These are phyloP conservation scores for Stagonosporopsis tanaceti DNA, from an alignment of 2,329 filamentous ascomycete species.

Conservation along the genomic window DNA sequence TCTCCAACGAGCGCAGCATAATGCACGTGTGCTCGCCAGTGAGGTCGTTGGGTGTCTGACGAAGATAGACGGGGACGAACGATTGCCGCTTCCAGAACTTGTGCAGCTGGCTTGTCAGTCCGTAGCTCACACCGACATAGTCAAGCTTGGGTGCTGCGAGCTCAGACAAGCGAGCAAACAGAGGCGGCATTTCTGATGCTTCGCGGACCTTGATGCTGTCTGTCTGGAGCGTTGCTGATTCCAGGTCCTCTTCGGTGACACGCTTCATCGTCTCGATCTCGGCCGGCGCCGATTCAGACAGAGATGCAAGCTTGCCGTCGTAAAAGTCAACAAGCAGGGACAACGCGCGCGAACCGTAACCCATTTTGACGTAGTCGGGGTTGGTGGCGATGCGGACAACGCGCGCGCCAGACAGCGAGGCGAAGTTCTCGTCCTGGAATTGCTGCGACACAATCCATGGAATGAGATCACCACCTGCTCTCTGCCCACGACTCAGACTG, in stretches of 20 bases:
- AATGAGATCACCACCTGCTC: slow-evolving; percentile 91
- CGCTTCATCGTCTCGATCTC: slow-evolving; percentile 71
- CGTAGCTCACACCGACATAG: slow-evolving; percentile 95
- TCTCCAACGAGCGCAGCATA: slow-evolving; percentile 83
- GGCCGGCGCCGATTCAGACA: slow-evolving; percentile 74
- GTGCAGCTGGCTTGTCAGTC: slow-evolving; percentile 84
- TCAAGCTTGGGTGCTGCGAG: slow-evolving; percentile 81
- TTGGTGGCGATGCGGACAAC: slow-evolving; percentile 96
- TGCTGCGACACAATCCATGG: slow-evolving; percentile 98
- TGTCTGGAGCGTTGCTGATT: slow-evolving; percentile 76
- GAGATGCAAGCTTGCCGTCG: slow-evolving; percentile 85
- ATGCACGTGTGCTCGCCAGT: slow-evolving; percentile 98
- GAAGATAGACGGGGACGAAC: slow-evolving; percentile 90
- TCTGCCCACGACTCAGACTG: slow-evolving; percentile 85
- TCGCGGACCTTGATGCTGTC: slow-evolving; percentile 92
- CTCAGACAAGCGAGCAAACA: slow-evolving; percentile 89
- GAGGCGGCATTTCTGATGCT: slow-evolving; percentile 87
- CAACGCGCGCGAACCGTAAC: slow-evolving; percentile 89
- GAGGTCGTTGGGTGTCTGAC: slow-evolving; percentile 94
- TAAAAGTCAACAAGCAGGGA: slow-evolving; percentile 91
- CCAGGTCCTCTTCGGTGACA: slow-evolving; percentile 82
- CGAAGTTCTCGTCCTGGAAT: slow-evolving; percentile 97
- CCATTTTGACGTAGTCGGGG: slow-evolving; percentile 90
- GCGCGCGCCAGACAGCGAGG: slow-evolving; percentile 87
- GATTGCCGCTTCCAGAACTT: slow-evolving; percentile 94